phyloP scores from a whole-genome alignment of 2,329 filamentous ascomycete species.

The Hyphodiscus sp. region DNA sequence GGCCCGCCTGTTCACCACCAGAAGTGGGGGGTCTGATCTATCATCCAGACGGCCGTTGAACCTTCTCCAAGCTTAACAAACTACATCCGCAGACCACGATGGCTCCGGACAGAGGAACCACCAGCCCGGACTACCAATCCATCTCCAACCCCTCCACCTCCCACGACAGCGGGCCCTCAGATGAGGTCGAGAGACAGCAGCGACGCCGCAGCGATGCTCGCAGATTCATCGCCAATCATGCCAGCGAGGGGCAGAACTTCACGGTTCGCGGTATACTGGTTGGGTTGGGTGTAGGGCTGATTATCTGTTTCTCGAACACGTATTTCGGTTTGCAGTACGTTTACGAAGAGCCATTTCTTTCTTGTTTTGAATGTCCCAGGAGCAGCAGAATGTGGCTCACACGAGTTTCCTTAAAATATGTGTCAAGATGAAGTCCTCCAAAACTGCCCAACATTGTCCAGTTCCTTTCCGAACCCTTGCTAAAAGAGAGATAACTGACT shows the following conservation, averaged over 20 bases:
- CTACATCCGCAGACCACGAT: constrained; percentile 7
- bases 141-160: constrained; percentile 15
- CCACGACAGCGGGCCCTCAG: constrained; percentile 5
- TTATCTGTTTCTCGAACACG: constrained; percentile 96
- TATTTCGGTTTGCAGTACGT: constrained; percentile 83
- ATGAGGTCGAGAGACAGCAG: constrained; percentile 3
- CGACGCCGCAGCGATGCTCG: constrained; percentile 24
- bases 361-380: too few relatives aligned
- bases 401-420: too few relatives aligned
- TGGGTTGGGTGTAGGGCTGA: constrained; percentile 75
- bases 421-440: too few relatives aligned
- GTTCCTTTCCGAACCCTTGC: too few relatives aligned
- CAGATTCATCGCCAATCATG: constrained; percentile 26
- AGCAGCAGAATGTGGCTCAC: too few relatives aligned
- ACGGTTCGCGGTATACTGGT: constrained; percentile 74
- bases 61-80: background rate
- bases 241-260: constrained; percentile 57
- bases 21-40: background rate
- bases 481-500: too few relatives aligned
- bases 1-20: background rate
- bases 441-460: too few relatives aligned
- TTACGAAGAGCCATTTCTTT: too few relatives aligned
- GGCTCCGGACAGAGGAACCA: constrained; percentile 22
- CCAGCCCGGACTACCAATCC: constrained; percentile 19
- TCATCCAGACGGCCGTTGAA: background rate